Evolutionary conservation across 106 monocot genomes (phyloP).

Genomic region (Triglochin maritima): DNA sequence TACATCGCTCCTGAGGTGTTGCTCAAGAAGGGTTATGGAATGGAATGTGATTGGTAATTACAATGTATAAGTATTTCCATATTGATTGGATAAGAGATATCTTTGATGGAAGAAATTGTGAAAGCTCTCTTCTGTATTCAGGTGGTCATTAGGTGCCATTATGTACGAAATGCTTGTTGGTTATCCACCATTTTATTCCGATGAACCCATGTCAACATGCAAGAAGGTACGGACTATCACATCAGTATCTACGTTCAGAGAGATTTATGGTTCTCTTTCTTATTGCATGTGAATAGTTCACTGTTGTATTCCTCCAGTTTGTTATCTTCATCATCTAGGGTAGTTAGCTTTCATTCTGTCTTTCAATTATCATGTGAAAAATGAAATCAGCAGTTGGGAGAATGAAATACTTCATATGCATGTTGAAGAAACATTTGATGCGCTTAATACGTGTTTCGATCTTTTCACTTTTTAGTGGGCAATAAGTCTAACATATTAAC

Average conservation of each 20-base stretch:
- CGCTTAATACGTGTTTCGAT: too few species aligned
- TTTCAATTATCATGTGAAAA: too few species aligned
- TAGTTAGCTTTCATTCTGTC: too few species aligned
- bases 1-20: conserved; percentile 96
- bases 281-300: background rate
- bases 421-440: too few species aligned
- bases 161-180: conserved; percentile 98
- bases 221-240: conserved; percentile 49
- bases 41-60: conserved; percentile 95
- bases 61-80: background rate
- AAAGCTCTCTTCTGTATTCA: conserved; percentile 10
- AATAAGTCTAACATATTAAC: too few species aligned
- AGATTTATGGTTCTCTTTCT: too few species aligned
- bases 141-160: conserved; percentile 96
- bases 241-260: too few species aligned
- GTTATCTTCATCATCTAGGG: too few species aligned
- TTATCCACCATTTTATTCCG: conserved; percentile 98
- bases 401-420: too few species aligned
- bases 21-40: conserved; percentile 88
- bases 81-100: conserved; percentile 1
- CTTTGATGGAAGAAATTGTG: background rate
- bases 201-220: conserved; percentile 93
- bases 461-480: too few species aligned
- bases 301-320: background rate
- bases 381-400: too few species aligned